Percentiles rank a stretch among this genome's conserved stretches.
Evolutionary conservation across 192 early-diverging fungal genomes (phyloP).

Genomic region (Diversispora eburnea): DNA sequence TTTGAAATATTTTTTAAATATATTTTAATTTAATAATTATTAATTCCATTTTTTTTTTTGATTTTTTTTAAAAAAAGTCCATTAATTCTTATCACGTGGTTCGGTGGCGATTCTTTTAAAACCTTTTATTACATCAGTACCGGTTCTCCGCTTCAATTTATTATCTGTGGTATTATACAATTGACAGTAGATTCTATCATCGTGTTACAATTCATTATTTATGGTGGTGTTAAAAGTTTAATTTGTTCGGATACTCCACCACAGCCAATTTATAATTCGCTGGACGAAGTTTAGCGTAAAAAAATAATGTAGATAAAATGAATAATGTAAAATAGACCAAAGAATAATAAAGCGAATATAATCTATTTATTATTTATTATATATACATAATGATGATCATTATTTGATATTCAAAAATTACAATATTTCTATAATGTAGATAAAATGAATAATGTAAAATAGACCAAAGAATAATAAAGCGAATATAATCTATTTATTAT

Average conservation of each 20-base stretch:
- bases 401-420: too few relatives aligned
- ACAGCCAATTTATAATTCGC: constrained; percentile 20
- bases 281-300: constrained; percentile 1
- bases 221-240: constrained; percentile 6
- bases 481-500: too few relatives aligned
- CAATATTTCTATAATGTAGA: too few relatives aligned
- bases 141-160: constrained; percentile 48
- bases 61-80: constrained; percentile 20
- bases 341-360: too few relatives aligned
- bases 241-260: not conserved
- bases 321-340: too few relatives aligned
- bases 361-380: too few relatives aligned
- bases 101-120: constrained; percentile 56
- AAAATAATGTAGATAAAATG: too few relatives aligned
- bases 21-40: not conserved
- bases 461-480: too few relatives aligned
- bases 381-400: too few relatives aligned
- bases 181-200: constrained; percentile 50
- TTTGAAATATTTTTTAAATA: not conserved
- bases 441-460: too few relatives aligned
- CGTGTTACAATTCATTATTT: constrained; percentile 49
- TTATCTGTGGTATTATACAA: constrained; percentile 53
- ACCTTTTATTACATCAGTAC: constrained; percentile 54
- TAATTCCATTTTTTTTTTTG: not conserved
- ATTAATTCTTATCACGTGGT: constrained; percentile 44